Evolutionary conservation across 2,329 filamentous ascomycete species (phyloP).

Genomic region (Cadophora sp.): DNA sequence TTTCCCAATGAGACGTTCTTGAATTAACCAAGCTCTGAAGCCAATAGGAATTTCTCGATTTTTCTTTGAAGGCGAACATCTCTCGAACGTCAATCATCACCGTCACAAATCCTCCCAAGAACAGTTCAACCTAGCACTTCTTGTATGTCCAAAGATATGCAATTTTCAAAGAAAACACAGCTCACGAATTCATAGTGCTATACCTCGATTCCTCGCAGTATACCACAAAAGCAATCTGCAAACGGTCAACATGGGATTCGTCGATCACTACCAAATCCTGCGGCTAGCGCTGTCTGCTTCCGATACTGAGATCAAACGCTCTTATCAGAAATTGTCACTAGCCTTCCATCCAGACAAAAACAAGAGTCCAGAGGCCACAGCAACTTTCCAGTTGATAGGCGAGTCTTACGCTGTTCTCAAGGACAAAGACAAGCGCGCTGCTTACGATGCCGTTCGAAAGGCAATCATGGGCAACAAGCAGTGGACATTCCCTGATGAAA

Average conservation of each 20-base stretch:
- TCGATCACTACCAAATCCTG: conserved; percentile 3
- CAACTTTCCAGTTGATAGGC: neutral
- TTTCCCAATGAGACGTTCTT: neutral
- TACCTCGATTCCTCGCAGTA: neutral
- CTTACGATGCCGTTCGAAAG: neutral
- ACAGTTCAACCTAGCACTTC: neutral
- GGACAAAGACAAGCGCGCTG: neutral
- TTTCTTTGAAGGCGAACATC: neutral
- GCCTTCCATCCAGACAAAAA: conserved; percentile 7
- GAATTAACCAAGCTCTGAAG: neutral
- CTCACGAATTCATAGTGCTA: neutral
- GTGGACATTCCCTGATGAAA: conserved; percentile 2
- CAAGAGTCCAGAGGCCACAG: neutral
- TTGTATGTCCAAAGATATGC: neutral
- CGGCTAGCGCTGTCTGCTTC: conserved; percentile 4
- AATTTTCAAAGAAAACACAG: neutral
- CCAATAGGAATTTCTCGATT: neutral
- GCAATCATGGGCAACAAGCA: neutral
- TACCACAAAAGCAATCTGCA: neutral
- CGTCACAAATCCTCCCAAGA: too few species aligned
- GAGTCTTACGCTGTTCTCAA: neutral
- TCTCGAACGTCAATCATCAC: neutral
- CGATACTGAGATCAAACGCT: neutral
- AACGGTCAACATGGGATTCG: neutral
- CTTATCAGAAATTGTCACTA: neutral